phyloP scores from a whole-genome alignment of 345 rosid genomes.

The Atalantia buxifolia region DNA sequence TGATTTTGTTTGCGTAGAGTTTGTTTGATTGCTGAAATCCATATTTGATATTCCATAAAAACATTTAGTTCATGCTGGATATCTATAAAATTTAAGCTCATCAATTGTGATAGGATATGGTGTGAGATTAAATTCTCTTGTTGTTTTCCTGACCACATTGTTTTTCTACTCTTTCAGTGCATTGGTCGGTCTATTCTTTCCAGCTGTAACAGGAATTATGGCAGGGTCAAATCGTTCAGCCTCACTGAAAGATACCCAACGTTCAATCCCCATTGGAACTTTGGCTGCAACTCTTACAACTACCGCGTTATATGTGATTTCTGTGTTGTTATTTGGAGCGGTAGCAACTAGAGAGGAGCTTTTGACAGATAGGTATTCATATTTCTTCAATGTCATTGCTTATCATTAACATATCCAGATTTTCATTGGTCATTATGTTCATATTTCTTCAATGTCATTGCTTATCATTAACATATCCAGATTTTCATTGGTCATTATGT shows the following conservation, averaged over 20 bases:
- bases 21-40: neutral
- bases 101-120: neutral
- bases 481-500: neutral
- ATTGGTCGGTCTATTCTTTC: slow-evolving; percentile 97
- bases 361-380: slow-evolving; percentile 81
- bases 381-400: neutral
- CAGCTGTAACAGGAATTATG: slow-evolving; percentile 99
- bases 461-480: neutral
- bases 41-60: neutral
- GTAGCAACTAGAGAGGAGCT: slow-evolving; percentile 81
- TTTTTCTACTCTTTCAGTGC: slow-evolving; percentile 42
- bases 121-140: neutral
- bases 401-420: neutral
- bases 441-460: neutral
- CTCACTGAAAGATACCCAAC: slow-evolving; percentile 92
- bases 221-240: slow-evolving; percentile 99
- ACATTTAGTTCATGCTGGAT: neutral
- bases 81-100: neutral
- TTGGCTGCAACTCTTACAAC: slow-evolving; percentile 93
- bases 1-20: slow-evolving; percentile 4
- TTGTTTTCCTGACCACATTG: slow-evolving; percentile 10
- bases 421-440: neutral
- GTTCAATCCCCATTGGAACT: slow-evolving; percentile 93
- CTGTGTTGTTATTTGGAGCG: slow-evolving; percentile 87
- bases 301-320: slow-evolving; percentile 65